These are phyloP conservation scores for Mortierella sp. DNA, from an alignment of 371 early-diverging fungal species.

Conservation along the genomic window DNA sequence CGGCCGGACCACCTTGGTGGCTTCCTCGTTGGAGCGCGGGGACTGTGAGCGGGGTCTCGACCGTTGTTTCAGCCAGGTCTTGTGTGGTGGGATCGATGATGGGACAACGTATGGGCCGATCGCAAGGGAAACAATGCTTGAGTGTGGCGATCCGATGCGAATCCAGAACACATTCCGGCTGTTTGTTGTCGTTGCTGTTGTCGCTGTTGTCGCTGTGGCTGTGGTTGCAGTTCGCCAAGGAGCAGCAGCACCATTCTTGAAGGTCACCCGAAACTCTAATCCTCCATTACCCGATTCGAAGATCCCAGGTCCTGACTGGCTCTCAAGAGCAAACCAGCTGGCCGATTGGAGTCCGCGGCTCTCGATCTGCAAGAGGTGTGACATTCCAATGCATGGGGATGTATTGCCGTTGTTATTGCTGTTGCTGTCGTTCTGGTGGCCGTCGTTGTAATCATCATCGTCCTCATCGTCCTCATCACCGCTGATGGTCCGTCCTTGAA, in stretches of 20 bases:
- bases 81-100: background rate
- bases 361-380: constrained; percentile 22
- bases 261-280: constrained; percentile 60
- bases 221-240: background rate
- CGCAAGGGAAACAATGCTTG: constrained; percentile 59
- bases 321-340: constrained; percentile 28
- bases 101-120: constrained; percentile 62
- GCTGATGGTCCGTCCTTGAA: constrained; percentile 14
- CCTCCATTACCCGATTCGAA: constrained; percentile 63
- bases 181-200: background rate
- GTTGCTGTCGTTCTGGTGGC: background rate
- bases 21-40: background rate
- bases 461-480: background rate
- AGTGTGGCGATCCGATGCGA: constrained; percentile 34
- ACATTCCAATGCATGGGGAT: background rate
- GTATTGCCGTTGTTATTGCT: background rate
- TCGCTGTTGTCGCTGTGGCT: background rate
- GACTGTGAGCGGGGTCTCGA: constrained; percentile 4
- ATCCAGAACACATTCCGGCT: constrained; percentile 26
- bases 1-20: constrained; percentile 50
- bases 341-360: constrained; percentile 35
- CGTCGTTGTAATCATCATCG: background rate
- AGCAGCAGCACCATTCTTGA: constrained; percentile 18
- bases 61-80: background rate
- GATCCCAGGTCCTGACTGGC: constrained; percentile 59